Percentiles rank a stretch among this genome's conserved stretches.
Conservation (phyloP, 768 basidiomycete genomes). For the Boletus barrowsii region DNA sequence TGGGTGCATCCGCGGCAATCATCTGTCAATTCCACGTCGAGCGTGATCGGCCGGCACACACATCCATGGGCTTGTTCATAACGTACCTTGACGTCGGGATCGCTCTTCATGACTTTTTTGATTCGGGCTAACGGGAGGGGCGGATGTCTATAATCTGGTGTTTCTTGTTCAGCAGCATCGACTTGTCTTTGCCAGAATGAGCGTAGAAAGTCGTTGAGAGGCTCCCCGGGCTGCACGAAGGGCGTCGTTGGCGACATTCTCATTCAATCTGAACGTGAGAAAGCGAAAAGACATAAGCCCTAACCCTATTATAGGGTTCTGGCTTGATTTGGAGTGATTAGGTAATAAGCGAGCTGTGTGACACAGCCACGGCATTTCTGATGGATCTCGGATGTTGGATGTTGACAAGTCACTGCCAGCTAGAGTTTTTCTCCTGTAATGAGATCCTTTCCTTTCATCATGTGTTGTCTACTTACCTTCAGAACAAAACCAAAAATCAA, state of each 20-base stretch:
- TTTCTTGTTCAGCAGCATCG: conserved; percentile 82
- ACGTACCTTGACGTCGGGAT: conserved; percentile 91
- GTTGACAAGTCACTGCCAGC: no score
- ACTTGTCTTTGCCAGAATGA: conserved; percentile 91
- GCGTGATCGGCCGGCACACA: neutral
- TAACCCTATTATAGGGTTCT: conserved; percentile 21
- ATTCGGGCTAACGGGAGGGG: conserved; percentile 91
- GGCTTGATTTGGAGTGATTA: neutral
- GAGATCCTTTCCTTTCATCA: no score
- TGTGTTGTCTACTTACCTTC: no score
- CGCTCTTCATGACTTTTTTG: conserved; percentile 99
- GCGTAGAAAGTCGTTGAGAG: conserved; percentile 80
- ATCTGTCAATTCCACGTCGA: conserved; percentile 51
- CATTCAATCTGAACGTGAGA: conserved; percentile 21
- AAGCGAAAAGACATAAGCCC: conserved; percentile 9
- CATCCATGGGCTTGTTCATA: neutral
- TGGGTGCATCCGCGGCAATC: conserved; percentile 97
- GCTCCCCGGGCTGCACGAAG: conserved; percentile 79
- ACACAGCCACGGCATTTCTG: no score
- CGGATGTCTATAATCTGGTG: conserved; percentile 83
- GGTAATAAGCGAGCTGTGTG: no score
- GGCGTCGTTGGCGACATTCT: conserved; percentile 44
- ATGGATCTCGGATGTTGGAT: no score
- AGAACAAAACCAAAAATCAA: no score
- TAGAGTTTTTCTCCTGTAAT: no score